These are phyloP conservation scores for Skeletonema costatum DNA, from an alignment of 108 stramenopile genomes.

Conservation along the genomic window DNA sequence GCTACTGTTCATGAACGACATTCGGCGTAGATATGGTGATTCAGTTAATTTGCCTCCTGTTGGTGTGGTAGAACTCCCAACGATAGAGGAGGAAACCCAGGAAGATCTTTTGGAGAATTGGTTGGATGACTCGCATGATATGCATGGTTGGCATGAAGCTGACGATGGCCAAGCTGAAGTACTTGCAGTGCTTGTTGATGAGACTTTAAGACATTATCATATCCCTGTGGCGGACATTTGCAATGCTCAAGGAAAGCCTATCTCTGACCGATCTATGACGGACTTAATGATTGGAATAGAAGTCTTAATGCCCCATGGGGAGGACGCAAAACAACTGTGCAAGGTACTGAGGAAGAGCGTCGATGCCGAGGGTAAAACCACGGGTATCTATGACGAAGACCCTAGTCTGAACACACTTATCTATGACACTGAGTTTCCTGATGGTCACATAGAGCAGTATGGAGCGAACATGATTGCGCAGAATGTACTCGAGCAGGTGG, in stretches of 20 bases:
- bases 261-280: constrained; percentile 14
- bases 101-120: not conserved
- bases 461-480: constrained; percentile 63
- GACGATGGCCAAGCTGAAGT: not conserved
- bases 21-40: too few relatives aligned
- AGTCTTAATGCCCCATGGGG: constrained; percentile 26
- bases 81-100: too few relatives aligned
- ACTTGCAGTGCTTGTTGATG: too few relatives aligned
- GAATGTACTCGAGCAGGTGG: constrained; percentile 33
- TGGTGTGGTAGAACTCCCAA: too few relatives aligned
- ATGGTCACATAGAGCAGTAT: constrained; percentile 17
- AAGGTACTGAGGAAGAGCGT: too few relatives aligned
- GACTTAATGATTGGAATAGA: constrained; percentile 44
- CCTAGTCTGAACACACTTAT: constrained; percentile 12
- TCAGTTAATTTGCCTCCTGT: too few relatives aligned
- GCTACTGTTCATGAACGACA: too few relatives aligned
- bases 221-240: constrained; percentile 34
- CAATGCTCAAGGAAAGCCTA: constrained; percentile 13
- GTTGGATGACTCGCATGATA: not conserved
- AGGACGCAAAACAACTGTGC: constrained; percentile 1
- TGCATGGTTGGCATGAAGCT: constrained; percentile 7
- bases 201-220: not conserved
- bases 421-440: constrained; percentile 11
- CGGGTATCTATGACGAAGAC: constrained; percentile 19
- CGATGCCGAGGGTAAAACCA: constrained; percentile 1